Base-by-base conservation (phyloP, 2,329 filamentous ascomycete genomes). In the Pseudocercospora vitis region DNA sequence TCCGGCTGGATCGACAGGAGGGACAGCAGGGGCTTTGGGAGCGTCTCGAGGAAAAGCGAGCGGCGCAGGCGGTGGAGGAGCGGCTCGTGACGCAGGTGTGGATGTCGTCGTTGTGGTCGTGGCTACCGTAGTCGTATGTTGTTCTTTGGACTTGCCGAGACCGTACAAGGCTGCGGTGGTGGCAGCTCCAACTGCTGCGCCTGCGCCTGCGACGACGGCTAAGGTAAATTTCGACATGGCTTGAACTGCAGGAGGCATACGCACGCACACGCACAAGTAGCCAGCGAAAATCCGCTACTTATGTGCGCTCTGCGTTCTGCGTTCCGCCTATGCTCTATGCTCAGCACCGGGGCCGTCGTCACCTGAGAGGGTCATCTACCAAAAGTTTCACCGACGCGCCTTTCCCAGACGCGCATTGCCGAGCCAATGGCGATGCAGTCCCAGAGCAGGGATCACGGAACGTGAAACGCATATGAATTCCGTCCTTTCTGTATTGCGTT, bases 181-280 rank as follows among this genome's bases (percentile, higher is more conserved):
- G 62, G 74, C 76, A 55, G 76, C 76, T 35, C 76, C 77, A 11
- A 75, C 71, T 21, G 73, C 76, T 28, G 76, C 77, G 53, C 75
- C 70, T 40, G 74, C 73, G 32, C 74, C 77, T 14, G 76, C 77
- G 46, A 78, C 73, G 55, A 78, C 66, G 18, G 74, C 77, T 51
- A 79, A 66, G 12, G 76, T 78, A 61, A 75, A 69, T 63, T 80
- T 79, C 12, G 76, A 78, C 77, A 79, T 79, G 53, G 49, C 31
- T 42, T 52, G 33, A 28, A 42, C 39, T 19, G 50, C 47, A 19
- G 50, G n/a, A 42, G 56, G 42, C 52, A 56, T 56, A 7, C 48
- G 50, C 48, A 19, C 35, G 46, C 46, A 48, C 52, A 56, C 53
- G 6, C 48, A 52, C 48, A 19, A 48, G 46, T 31, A 48, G 46